Percentiles rank a stretch among this genome's conserved stretches.
phyloP scores from a whole-genome alignment of 1,139 yeast genomes.

The Neolecta irregularis region DNA sequence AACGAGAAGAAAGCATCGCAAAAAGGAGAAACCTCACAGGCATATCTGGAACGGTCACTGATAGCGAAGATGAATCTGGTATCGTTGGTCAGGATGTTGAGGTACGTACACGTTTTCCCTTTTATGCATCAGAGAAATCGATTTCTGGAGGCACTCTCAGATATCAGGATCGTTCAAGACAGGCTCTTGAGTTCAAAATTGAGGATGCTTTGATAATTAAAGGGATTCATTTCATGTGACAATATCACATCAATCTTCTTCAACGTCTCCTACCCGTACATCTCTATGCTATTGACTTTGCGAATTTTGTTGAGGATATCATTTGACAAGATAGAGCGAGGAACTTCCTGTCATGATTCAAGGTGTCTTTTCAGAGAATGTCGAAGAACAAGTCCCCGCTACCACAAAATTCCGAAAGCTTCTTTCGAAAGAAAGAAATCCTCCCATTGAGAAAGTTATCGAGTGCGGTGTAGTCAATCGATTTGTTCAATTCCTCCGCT shows the following conservation, averaged over 20 bases:
- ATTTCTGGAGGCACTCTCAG: no score
- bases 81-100: constrained; percentile 16
- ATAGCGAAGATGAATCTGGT: constrained; percentile 28
- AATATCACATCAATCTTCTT: no score
- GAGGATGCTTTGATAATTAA: not conserved
- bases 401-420: constrained; percentile 88
- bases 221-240: not conserved
- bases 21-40: constrained; percentile 58
- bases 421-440: constrained; percentile 84
- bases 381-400: constrained; percentile 72
- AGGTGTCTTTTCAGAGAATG: constrained; percentile 59
- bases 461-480: constrained; percentile 86
- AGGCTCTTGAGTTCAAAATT: no score
- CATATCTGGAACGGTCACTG: constrained; percentile 30
- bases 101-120: constrained; percentile 15
- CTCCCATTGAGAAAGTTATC: constrained; percentile 92
- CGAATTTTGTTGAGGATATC: not conserved
- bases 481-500: constrained; percentile 71
- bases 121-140: no score
- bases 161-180: no score
- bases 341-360: constrained; percentile 80
- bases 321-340: no score
- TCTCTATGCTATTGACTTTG: not conserved
- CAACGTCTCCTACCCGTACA: no score
- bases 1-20: constrained; percentile 85